These are phyloP conservation scores for Tilletia indica DNA, from an alignment of 1,284 basidiomycete species.

Conservation along the genomic window DNA sequence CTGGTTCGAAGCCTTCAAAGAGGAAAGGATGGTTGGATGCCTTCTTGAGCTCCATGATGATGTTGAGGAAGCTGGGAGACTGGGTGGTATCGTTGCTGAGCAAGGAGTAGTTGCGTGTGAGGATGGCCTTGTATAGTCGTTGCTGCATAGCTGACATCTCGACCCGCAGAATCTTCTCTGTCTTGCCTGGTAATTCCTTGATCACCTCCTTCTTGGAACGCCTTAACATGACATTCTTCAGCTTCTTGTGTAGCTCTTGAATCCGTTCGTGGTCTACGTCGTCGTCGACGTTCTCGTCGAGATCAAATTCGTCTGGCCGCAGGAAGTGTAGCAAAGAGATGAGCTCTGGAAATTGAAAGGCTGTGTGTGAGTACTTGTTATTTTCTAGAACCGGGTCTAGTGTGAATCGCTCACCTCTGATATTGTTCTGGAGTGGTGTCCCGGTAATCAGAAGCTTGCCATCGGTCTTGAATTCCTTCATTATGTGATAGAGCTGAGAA, in stretches of 20 bases:
- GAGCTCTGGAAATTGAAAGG: slow-evolving; percentile 67
- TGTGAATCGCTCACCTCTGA: slow-evolving; percentile 69
- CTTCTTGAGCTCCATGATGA: slow-evolving; percentile 57
- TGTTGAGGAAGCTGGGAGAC: slow-evolving; percentile 73
- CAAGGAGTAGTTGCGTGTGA: slow-evolving; percentile 91
- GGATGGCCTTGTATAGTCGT: slow-evolving; percentile 98
- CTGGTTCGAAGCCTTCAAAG: slow-evolving; percentile 89
- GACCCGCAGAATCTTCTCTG: slow-evolving; percentile 92
- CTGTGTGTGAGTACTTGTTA: not conserved
- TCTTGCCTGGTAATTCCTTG: slow-evolving; percentile 94
- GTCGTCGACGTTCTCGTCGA: slow-evolving; percentile 82
- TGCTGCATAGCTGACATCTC: slow-evolving; percentile 98
- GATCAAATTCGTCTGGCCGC: slow-evolving; percentile 90
- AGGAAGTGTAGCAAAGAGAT: slow-evolving; percentile 97
- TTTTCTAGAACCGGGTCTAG: not conserved
- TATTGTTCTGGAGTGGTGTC: slow-evolving; percentile 97
- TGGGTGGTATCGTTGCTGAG: slow-evolving; percentile 73
- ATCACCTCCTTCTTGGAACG: slow-evolving; percentile 96
- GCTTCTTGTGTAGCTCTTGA: slow-evolving; percentile 88
- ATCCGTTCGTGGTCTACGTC: slow-evolving; percentile 56
- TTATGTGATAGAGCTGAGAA: slow-evolving; percentile 91
- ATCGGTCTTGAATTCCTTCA: slow-evolving; percentile 81
- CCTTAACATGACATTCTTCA: slow-evolving; percentile 91
- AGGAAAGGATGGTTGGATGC: slow-evolving; percentile 86
- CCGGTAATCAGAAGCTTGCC: slow-evolving; percentile 96